phyloP scores from a whole-genome alignment of 2,329 filamentous ascomycete genomes.

The Colletotrichum sp. region DNA sequence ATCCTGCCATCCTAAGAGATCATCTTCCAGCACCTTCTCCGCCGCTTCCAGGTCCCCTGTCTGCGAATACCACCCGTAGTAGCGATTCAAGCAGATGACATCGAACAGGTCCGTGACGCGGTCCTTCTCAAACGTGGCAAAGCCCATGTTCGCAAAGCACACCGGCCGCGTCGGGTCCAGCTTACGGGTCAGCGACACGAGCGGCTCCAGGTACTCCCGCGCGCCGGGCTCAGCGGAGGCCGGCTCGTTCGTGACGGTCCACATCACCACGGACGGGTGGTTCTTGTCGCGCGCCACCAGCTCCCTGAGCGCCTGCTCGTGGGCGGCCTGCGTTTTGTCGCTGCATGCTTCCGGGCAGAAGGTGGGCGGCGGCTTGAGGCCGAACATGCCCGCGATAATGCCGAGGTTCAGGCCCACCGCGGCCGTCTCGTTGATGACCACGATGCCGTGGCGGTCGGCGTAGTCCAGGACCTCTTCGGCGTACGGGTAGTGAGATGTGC shows the following conservation, averaged over 20 bases:
- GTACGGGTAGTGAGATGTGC: constrained; percentile 34
- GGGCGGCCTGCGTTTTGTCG: constrained; percentile 21
- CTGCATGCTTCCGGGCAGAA: constrained; percentile 25
- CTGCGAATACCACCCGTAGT: constrained; percentile 31
- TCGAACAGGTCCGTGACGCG: constrained; percentile 30
- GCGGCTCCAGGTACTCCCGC: constrained; percentile 28
- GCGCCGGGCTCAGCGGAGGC: constrained; percentile 24
- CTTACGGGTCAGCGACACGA: constrained; percentile 24
- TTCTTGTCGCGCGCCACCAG: constrained; percentile 30
- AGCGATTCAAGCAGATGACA: constrained; percentile 31
- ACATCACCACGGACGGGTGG: constrained; percentile 29
- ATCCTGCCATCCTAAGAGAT: constrained; percentile 26
- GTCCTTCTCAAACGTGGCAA: constrained; percentile 19
- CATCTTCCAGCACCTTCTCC: constrained; percentile 25
- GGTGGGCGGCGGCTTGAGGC: constrained; percentile 6
- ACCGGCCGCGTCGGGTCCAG: constrained; percentile 30
- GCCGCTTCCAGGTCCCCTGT: constrained; percentile 27
- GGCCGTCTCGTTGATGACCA: constrained; percentile 31
- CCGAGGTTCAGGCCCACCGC: constrained; percentile 29
- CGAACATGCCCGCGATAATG: constrained; percentile 18
- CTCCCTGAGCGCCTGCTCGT: constrained; percentile 27
- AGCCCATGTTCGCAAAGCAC: constrained; percentile 26
- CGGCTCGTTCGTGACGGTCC: constrained; percentile 29
- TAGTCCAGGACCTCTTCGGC: constrained; percentile 32
- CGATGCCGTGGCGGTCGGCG: constrained; percentile 31